Evolutionary conservation across 345 rosid species (phyloP), one percentile per base, ranked within the genome.

Genomic region (Xanthoceras sorbifolium): DNA sequence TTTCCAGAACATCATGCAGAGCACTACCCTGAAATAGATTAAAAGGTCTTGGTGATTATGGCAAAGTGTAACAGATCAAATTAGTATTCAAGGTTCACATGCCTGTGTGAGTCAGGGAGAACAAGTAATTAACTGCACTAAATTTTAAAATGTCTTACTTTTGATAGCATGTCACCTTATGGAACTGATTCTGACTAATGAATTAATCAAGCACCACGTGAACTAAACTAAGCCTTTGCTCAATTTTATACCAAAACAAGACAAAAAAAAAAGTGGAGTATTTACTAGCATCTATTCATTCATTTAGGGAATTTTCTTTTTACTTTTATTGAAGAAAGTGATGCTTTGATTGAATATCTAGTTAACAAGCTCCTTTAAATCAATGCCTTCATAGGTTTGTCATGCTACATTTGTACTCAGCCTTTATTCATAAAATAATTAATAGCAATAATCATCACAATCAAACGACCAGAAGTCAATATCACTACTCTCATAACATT

Each of bases 1-100:
- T 85, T 77, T 84, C 87, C 81, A 95, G 84, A 70, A 88, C 78
- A 32, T 82, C 90, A 78, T 93, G 99, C 75, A 93, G 82, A 80
- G 86, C 75, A 71, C 82, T 76, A 72, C 98, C 99, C 98, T 93
- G 90, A 66, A 60, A 67, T 67, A 36, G 57, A 81, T 67, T 44
- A 18, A 10, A 71, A 79, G 40, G 34, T 38, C 55, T 46, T 63
- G 65, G 62, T 59, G n/a, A 62, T 59, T 52, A 65, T 60, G 38
- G 28, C 15, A 48, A 31, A 74, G 62, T 23, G 9, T 71, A 52
- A 64, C 10, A 28, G 40, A 70, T 60, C 72, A 67, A 31, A 69
- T 59, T 12, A 50, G 60, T 14, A 36, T 9, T 26, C 76, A 60
- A 73, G 60, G 40, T n/a, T 71, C 76, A 59, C 50, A 74, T 22